These are phyloP conservation scores for Warburgia ugandensis DNA, from an alignment of 164 flowering plant genomes.

Conservation along the genomic window DNA sequence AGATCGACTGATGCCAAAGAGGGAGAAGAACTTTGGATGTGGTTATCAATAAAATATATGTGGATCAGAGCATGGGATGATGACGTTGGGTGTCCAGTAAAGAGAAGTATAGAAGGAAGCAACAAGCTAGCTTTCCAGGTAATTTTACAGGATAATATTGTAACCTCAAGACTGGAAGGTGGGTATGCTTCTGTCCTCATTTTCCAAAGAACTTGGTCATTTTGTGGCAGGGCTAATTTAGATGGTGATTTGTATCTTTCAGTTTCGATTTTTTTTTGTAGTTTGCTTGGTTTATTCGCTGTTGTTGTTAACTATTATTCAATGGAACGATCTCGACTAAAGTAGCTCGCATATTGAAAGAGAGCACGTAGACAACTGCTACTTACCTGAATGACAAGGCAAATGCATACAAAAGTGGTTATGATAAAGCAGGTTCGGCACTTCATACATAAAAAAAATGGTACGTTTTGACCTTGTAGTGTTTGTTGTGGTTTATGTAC, in stretches of 20 bases:
- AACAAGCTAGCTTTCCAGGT: constrained; percentile 2
- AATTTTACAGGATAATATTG: constrained; percentile 4
- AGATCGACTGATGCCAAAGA: constrained; percentile 14
- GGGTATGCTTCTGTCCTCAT: not conserved
- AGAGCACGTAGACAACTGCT: not conserved
- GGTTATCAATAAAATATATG: not conserved
- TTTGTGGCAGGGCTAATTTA: constrained; percentile 12
- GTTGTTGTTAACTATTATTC: constrained; percentile 8
- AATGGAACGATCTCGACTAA: no score
- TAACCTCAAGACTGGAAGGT: not conserved
- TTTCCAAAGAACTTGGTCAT: constrained; percentile 5
- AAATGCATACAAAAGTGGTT: no score
- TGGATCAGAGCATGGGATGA: constrained; percentile 4
- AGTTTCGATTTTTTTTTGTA: constrained; percentile 4
- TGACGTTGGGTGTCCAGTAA: not conserved
- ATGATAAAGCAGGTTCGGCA: no score
- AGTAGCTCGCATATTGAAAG: no score
- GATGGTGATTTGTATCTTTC: constrained; percentile 9
- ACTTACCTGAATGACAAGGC: no score
- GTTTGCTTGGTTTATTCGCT: constrained; percentile 4
- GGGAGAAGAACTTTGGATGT: not conserved
- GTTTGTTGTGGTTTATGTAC: no score
- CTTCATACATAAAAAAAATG: no score
- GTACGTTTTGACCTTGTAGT: no score
- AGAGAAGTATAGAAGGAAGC: not conserved